Percentiles rank a stretch among this genome's conserved stretches.
Conservation (phyloP, 169 alveolate genomes). For the Blepharisma undulans region DNA sequence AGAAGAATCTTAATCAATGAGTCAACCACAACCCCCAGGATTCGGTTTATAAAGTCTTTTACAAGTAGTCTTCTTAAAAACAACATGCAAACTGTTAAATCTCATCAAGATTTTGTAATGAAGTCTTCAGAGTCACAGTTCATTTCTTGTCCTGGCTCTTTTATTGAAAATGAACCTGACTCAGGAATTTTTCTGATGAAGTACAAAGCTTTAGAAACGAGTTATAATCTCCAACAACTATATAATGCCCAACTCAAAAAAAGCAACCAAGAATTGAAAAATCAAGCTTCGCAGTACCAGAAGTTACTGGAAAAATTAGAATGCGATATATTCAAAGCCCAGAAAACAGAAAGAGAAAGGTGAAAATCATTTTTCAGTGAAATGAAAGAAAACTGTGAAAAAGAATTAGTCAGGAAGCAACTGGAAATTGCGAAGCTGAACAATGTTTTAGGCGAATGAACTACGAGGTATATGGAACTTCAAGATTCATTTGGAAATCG, state of each 20-base stretch:
- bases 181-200: background rate
- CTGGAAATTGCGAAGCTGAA: background rate
- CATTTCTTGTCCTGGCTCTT: background rate
- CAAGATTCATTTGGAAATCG: background rate
- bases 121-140: background rate
- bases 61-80: background rate
- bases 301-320: constrained; percentile 9
- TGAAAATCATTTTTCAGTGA: background rate
- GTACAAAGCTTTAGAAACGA: background rate
- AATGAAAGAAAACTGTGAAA: constrained; percentile 7
- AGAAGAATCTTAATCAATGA: background rate
- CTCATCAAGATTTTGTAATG: background rate
- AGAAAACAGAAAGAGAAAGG: constrained; percentile 12
- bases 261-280: background rate
- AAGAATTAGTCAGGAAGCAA: constrained; percentile 9
- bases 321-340: background rate
- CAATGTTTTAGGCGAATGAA: constrained; percentile 12
- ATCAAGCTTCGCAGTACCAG: background rate
- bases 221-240: background rate
- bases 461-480: background rate
- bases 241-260: constrained; percentile 23
- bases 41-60: background rate
- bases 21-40: background rate
- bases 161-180: background rate
- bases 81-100: background rate